These are phyloP conservation scores for Lactifluus echinatus DNA, from an alignment of 768 basidiomycete species.

Conservation along the genomic window DNA sequence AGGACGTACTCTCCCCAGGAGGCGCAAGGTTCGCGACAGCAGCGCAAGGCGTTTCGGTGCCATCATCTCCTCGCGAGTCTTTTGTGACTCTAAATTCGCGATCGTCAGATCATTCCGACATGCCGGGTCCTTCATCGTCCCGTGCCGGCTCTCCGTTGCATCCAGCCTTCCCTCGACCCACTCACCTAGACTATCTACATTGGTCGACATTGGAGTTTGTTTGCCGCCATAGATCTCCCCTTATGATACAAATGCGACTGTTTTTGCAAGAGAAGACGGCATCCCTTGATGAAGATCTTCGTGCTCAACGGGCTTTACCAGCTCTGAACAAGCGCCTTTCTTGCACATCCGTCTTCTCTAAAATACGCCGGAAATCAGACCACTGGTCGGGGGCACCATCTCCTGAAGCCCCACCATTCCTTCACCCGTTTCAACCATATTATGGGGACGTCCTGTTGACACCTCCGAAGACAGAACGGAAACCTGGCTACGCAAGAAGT, in stretches of 20 bases:
- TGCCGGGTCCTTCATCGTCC: constrained; percentile 24
- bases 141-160: constrained; percentile 20
- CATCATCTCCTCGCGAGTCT: constrained; percentile 44
- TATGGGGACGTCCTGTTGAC: constrained; percentile 14
- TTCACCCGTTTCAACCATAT: constrained; percentile 22
- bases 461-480: constrained; percentile 23
- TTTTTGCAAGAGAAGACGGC: constrained; percentile 58
- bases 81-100: constrained; percentile 26
- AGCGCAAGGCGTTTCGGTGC: constrained; percentile 35
- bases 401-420: constrained; percentile 37
- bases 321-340: constrained; percentile 36
- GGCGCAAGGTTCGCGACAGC: constrained; percentile 52
- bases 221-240: constrained; percentile 51
- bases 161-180: constrained; percentile 32
- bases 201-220: constrained; percentile 68
- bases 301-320: constrained; percentile 22
- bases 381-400: constrained; percentile 30
- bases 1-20: constrained; percentile 45
- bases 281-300: constrained; percentile 44
- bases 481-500: constrained; percentile 36
- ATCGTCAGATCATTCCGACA: constrained; percentile 6
- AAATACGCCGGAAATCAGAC: constrained; percentile 43
- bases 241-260: constrained; percentile 56
- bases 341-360: constrained; percentile 41
- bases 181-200: constrained; percentile 59